Evolutionary conservation across 1,284 basidiomycete genomes (phyloP), one percentile per base, ranked within the genome.

Genomic region (Rhodotorula sp.): DNA sequence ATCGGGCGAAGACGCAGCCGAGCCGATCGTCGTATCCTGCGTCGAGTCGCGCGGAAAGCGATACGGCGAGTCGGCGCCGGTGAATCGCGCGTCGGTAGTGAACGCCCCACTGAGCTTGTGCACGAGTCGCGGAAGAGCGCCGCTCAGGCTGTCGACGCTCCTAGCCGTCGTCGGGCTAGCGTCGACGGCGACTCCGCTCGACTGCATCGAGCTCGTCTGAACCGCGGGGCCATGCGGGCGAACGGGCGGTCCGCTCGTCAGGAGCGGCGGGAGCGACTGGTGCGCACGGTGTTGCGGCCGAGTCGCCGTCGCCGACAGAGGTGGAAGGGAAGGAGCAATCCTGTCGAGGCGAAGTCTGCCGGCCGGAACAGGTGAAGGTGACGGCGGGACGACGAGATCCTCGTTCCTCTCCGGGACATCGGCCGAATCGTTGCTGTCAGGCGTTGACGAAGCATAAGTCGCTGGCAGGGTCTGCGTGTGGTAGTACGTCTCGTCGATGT

Each of bases 391-490:
- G 46, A 42, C 48, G 44, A 45, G 62, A 25, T 53, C 61, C 50
- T 42, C 50, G 5, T 27, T 25, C 4, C 53, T 16, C 7, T 17
- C 53, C 8, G 7, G 53, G 1, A 19, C 45, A 3, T 58, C 45
- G 16, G 9, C 54, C 13, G 19, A 21, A 27, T 44, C 41, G 21
- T 44, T 42, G 19, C 23, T 21, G 55, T 23, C 27, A 12, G 13
- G 27, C 5, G 34, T 34, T 34, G 57, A 61, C 23, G 56, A 44
- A 12, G 56, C 56, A 44, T 48, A 67, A 25, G 66, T 59, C 5
- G 53, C 59, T 7, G 66, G 66, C 42, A 48, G 4, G 8, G 53
- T 61, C 46, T 57, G 52, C 14, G 66, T 49, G 16, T 61, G 66
- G 23, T 56, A 3, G 59, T 67, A 67, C 13, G 49, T 45, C 21